Conservation (phyloP, 2,329 filamentous ascomycete genomes). For the Neobulgaria alba region DNA sequence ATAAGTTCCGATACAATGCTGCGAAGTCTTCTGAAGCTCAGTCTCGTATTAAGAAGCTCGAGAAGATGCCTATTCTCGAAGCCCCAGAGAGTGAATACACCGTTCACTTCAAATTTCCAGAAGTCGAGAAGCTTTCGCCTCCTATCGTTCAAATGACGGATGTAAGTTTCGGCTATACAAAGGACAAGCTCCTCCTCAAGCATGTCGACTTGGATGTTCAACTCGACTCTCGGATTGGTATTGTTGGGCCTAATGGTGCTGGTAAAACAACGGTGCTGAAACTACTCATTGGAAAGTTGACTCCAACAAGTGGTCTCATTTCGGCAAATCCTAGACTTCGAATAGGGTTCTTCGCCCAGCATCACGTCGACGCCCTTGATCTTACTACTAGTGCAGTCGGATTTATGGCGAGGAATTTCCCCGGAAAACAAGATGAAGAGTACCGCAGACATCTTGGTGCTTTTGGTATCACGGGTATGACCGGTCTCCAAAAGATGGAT, state of each 20-base stretch:
- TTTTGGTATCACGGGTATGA: conserved; percentile 85
- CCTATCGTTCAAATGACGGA: conserved; percentile 96
- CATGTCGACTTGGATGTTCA: conserved; percentile 95
- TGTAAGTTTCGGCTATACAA: conserved; percentile 81
- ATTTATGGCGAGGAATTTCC: conserved; percentile 92
- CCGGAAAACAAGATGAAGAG: conserved; percentile 88
- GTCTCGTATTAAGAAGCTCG: conserved; percentile 97
- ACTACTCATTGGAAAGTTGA: conserved; percentile 82
- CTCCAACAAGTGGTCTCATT: conserved; percentile 70
- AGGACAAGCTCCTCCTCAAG: conserved; percentile 69
- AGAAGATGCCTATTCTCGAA: conserved; percentile 90
- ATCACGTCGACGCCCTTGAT: conserved; percentile 94
- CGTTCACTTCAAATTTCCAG: conserved; percentile 94
- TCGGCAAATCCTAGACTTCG: conserved; percentile 81
- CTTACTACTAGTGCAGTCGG: conserved; percentile 81
- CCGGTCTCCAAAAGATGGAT: conserved; percentile 91
- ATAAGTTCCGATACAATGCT: conserved; percentile 99
- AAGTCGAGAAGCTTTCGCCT: conserved; percentile 93
- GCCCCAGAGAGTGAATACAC: conserved; percentile 89
- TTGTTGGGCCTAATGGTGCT: conserved; percentile 97
- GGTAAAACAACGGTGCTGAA: conserved; percentile 99
- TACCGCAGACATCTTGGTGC: conserved; percentile 92
- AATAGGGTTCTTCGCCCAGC: conserved; percentile 95
- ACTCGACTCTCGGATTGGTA: conserved; percentile 94
- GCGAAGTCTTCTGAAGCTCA: conserved; percentile 98